A percentile compares a stretch with the other conserved stretches of the same genome.
Conservation (phyloP, 495 filamentous ascomycete genomes). For the Penicillium dipodomyicola region DNA sequence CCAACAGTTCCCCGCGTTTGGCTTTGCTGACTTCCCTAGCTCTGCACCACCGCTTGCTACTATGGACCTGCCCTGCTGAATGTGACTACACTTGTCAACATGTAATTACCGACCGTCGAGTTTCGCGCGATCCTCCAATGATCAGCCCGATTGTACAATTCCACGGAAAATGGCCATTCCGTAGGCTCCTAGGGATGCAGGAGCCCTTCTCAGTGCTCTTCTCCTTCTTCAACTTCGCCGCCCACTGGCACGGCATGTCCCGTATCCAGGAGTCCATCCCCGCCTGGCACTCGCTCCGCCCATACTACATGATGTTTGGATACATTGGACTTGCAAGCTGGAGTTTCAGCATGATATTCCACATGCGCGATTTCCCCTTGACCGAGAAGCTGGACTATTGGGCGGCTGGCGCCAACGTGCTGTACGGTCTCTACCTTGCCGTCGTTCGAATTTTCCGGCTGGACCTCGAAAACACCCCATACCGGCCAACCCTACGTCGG, state of each 20-base stretch:
- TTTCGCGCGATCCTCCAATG: conserved; percentile 61
- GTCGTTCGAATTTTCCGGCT: conserved; percentile 78
- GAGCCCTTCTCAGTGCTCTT: conserved; percentile 93
- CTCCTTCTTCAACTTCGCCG: conserved; percentile 82
- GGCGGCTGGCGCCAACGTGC: conserved; percentile 82
- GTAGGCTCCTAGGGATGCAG: conserved; percentile 84
- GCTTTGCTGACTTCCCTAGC: conserved; percentile 30
- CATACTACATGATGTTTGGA: conserved; percentile 77
- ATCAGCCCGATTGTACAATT: conserved; percentile 76
- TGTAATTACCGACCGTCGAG: conserved; percentile 74
- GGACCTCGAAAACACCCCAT: conserved; percentile 57
- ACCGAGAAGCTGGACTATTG: conserved; percentile 98
- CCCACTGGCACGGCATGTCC: conserved; percentile 77
- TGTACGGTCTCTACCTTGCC: conserved; percentile 87
- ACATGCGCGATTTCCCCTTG: conserved; percentile 76
- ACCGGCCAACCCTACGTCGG: conserved; percentile 59
- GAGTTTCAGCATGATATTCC: conserved; percentile 86
- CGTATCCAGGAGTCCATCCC: conserved; percentile 69
- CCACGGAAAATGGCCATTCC: conserved; percentile 99
- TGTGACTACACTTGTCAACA: conserved; percentile 99
- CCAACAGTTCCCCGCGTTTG: background rate
- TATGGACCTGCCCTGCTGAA: conserved; percentile 75
- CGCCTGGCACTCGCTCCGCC: conserved; percentile 66
- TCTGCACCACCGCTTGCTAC: conserved; percentile 51
- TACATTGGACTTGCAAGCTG: conserved; percentile 81